phyloP scores from a whole-genome alignment of 2,329 filamentous ascomycete genomes.

The Neofusicoccum ribis region DNA sequence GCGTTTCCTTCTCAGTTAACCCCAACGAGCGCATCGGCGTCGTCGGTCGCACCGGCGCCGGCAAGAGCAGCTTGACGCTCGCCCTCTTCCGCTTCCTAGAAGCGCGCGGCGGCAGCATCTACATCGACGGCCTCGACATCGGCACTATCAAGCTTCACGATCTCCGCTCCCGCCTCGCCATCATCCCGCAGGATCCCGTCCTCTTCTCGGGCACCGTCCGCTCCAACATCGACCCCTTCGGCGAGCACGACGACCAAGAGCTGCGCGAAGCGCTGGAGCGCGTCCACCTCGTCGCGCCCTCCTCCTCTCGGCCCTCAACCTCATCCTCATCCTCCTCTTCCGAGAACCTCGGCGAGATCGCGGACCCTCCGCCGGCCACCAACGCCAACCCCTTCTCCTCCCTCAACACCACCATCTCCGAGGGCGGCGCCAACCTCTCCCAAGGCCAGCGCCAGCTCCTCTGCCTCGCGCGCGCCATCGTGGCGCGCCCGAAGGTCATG shows the following conservation, averaged over 20 bases:
- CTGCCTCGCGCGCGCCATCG: constrained; percentile 27
- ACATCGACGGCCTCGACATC: constrained; percentile 74
- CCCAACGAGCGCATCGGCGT: constrained; percentile 63
- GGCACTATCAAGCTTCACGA: constrained; percentile 69
- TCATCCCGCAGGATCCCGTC: constrained; percentile 81
- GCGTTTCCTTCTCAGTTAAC: constrained; percentile 65
- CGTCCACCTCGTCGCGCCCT: constrained; percentile 61
- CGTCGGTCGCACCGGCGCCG: constrained; percentile 75
- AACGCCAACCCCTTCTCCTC: constrained; percentile 26
- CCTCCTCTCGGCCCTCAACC: not conserved
- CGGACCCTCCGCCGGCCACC: not conserved
- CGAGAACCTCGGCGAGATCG: not conserved
- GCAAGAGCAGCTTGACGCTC: constrained; percentile 74
- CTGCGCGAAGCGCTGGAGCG: constrained; percentile 68
- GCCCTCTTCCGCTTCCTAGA: constrained; percentile 79
- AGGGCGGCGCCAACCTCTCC: constrained; percentile 24
- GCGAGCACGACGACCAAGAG: constrained; percentile 67
- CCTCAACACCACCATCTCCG: constrained; percentile 23
- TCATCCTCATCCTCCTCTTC: not conserved
- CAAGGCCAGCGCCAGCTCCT: constrained; percentile 28
- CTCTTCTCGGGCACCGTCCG: constrained; percentile 78
- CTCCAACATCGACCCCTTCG: constrained; percentile 75
- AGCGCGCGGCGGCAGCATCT: constrained; percentile 44
- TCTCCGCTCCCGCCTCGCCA: constrained; percentile 71
- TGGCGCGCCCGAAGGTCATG: constrained; percentile 68